Percentiles rank a stretch among this genome's conserved stretches.
These are phyloP conservation scores for Salix suchowensis DNA, from an alignment of 345 rosid genomes.

Conservation along the genomic window DNA sequence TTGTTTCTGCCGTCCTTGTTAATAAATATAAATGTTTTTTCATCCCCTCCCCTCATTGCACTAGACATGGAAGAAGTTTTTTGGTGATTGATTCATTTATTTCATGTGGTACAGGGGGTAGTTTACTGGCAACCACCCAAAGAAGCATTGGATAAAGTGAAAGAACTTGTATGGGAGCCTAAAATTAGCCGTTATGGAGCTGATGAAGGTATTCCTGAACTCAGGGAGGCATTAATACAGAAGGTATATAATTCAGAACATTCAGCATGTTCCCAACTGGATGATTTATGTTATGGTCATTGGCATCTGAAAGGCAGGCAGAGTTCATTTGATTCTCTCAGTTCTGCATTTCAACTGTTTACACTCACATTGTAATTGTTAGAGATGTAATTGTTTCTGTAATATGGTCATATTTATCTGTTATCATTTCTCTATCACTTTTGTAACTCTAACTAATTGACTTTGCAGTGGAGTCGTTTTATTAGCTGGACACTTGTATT, in stretches of 20 bases:
- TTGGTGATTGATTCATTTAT: slow-evolving; percentile 5
- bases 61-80: background rate
- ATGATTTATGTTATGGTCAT: background rate
- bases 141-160: slow-evolving; percentile 68
- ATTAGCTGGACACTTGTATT: background rate
- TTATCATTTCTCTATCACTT: background rate
- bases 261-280: background rate
- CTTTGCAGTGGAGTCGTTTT: background rate
- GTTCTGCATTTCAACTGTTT: background rate
- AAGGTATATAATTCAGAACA: slow-evolving; percentile 43
- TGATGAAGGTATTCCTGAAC: slow-evolving; percentile 86
- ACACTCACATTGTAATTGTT: background rate
- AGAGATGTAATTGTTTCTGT: background rate
- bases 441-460: background rate
- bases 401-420: background rate
- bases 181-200: slow-evolving; percentile 71
- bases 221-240: slow-evolving; percentile 52
- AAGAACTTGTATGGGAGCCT: slow-evolving; percentile 79
- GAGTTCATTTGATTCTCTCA: slow-evolving; percentile 1
- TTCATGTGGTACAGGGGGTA: slow-evolving; percentile 54
- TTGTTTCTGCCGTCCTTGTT: background rate
- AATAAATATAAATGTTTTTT: background rate
- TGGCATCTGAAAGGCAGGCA: slow-evolving; percentile 2
- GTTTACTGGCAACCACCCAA: slow-evolving; percentile 94
- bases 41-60: background rate